These are phyloP conservation scores for Fusarium devonianum DNA, from an alignment of 2,329 filamentous ascomycete genomes.

Conservation along the genomic window DNA sequence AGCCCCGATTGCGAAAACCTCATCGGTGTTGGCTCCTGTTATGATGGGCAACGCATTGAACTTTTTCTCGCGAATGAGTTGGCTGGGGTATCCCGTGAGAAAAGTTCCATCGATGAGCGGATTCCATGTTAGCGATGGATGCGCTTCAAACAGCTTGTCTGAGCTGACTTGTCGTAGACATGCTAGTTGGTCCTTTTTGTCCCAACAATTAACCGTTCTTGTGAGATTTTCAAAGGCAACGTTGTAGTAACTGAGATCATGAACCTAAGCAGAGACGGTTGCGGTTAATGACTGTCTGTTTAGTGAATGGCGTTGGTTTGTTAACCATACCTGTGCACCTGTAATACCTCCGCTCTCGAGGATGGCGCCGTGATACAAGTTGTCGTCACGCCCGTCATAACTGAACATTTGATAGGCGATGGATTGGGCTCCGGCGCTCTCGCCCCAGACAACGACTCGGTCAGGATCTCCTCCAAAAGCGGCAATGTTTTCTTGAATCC, in stretches of 20 bases:
- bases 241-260: constrained; percentile 40
- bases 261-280: constrained; percentile 12
- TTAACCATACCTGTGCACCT: constrained; percentile 27
- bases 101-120: constrained; percentile 57
- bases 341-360: constrained; percentile 56
- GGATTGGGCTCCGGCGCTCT: constrained; percentile 52
- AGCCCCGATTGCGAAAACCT: constrained; percentile 52
- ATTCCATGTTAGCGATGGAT: constrained; percentile 50
- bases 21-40: constrained; percentile 58
- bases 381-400: constrained; percentile 63
- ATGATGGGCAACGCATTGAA: constrained; percentile 55
- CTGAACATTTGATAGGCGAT: constrained; percentile 59
- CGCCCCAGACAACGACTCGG: constrained; percentile 58
- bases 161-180: constrained; percentile 48
- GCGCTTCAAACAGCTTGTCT: constrained; percentile 45
- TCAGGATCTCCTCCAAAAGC: constrained; percentile 58
- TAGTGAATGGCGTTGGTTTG: accelerated
- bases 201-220: constrained; percentile 43
- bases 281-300: not conserved
- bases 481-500: constrained; percentile 62
- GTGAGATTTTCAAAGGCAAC: constrained; percentile 40
- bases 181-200: constrained; percentile 45
- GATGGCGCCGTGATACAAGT: constrained; percentile 62
- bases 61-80: constrained; percentile 51
- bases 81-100: constrained; percentile 56